These are phyloP conservation scores for Coniella vitis DNA, from an alignment of 2,329 filamentous ascomycete species.

Conservation along the genomic window DNA sequence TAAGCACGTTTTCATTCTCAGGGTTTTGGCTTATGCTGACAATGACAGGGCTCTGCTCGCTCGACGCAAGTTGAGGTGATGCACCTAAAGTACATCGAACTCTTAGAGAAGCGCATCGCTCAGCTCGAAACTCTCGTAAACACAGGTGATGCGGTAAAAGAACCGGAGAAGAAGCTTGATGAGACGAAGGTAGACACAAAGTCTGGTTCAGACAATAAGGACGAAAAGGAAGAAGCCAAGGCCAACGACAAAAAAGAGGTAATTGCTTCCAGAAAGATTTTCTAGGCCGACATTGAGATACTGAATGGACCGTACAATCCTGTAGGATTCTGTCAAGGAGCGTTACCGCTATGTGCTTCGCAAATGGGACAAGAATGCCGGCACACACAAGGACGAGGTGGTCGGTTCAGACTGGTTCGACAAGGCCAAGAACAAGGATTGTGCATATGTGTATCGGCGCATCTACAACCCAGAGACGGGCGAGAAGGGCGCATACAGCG, in stretches of 20 bases:
- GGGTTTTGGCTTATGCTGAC: neutral
- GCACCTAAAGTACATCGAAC: slow-evolving; percentile 3
- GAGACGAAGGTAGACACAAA: no score
- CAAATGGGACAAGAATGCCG: slow-evolving; percentile 13
- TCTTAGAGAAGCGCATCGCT: slow-evolving; percentile 4
- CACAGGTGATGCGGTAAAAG: neutral
- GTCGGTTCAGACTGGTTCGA: slow-evolving; percentile 6
- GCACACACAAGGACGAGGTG: slow-evolving; percentile 11
- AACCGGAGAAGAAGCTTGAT: neutral
- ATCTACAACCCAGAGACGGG: slow-evolving; percentile 10
- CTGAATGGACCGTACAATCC: no score
- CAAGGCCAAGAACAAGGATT: slow-evolving; percentile 7
- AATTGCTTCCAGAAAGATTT: neutral
- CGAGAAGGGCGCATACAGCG: slow-evolving; percentile 9
- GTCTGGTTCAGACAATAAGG: neutral
- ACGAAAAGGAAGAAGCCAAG: neutral
- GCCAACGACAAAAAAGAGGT: neutral
- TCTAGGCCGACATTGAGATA: neutral
- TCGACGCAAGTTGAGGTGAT: neutral
- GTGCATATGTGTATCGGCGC: slow-evolving; percentile 15
- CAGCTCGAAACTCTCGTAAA: slow-evolving; percentile 1
- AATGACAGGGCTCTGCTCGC: neutral
- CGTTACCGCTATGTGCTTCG: slow-evolving; percentile 12
- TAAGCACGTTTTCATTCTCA: neutral
- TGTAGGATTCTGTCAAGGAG: neutral